Base-by-base conservation (phyloP, 176 grass and related monocot genomes). In the Carex pumila region DNA sequence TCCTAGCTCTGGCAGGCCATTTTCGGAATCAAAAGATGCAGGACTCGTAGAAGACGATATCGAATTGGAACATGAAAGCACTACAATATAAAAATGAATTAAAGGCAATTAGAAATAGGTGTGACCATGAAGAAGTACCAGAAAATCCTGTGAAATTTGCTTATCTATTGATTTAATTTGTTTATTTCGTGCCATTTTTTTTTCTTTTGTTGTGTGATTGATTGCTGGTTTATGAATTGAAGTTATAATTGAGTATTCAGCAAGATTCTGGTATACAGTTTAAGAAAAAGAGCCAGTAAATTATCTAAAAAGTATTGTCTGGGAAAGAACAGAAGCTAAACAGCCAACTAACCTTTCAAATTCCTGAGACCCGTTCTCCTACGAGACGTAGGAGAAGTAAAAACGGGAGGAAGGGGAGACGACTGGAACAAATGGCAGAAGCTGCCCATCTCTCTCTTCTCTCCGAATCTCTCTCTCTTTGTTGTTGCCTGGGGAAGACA, bases 21-120 rank as follows among this genome's bases (percentile, higher is more conserved):
- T 83, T 83, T 68, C 61, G 11, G 80, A 68, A 83, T 83, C 41
- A 36, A 57, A 57, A 10, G 52, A 78, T 31, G 57, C 73, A 57
- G 73, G 49, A 14, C 52, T 34, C 3, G 6, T 14, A 57, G 80
- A 83, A 31, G 36, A 65, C 4, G 59, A 65, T 3, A 12, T 10
- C 36, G 79, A 49, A 13, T 55, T 68, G 39, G 80, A 68, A 32
- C 80, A 83, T 63, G 80, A 22, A 34, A 64, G 34, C 19, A 83
- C 80, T 83, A 18, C 41, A 52, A 83, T 43, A 31, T n/a, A 53
- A 25, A 30, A 15, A 52, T 21, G 6, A 82, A 66, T 81, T 36
- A 21, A 34, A 49, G 13, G 5, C n/a, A 83, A 9, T 22, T 45
- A 64, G 29, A 22, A 15, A 19, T 57, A 17, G 30, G 17, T 12